Conservation (phyloP, 78 protist species). For the Emiliania huxleyi region DNA sequence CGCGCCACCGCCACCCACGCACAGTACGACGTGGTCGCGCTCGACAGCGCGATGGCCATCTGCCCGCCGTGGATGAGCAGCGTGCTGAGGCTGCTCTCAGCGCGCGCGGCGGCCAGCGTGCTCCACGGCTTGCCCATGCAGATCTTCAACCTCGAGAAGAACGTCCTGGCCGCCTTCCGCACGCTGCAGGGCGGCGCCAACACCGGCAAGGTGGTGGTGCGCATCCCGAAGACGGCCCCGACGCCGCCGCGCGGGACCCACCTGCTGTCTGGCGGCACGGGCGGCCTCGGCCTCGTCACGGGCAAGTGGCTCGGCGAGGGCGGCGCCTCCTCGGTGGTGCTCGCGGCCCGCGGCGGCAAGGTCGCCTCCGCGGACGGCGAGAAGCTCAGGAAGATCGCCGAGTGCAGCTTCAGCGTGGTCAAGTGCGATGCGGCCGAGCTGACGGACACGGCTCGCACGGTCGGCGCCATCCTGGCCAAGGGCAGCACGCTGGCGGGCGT, state of each 20-base stretch:
- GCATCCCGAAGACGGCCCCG: not conserved
- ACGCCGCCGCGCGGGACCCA: not conserved
- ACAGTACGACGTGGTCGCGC: not conserved
- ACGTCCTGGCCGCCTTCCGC: not conserved
- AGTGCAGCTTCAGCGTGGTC: not conserved
- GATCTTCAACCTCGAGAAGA: not conserved
- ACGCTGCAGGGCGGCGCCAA: not conserved
- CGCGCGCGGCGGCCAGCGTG: not conserved
- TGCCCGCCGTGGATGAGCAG: not conserved
- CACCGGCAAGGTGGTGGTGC: conserved; percentile 15
- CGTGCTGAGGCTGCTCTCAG: not conserved
- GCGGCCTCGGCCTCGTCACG: conserved; percentile 18
- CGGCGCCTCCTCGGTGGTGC: not conserved
- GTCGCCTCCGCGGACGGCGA: not conserved
- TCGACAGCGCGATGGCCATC: not conserved
- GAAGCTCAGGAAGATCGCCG: not conserved
- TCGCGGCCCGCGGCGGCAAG: not conserved
- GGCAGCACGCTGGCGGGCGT: not conserved
- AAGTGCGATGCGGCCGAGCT: not conserved
- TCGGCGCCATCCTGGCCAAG: not conserved
- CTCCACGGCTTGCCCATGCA: not conserved
- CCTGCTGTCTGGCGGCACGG: conserved; percentile 29
- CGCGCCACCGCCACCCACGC: not conserved
- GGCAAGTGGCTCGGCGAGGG: not conserved
- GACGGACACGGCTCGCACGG: not conserved